Evolutionary conservation across 2,329 filamentous ascomycete species (phyloP), one percentile per base, ranked within the genome.

Genomic region (Daldinia sp.): DNA sequence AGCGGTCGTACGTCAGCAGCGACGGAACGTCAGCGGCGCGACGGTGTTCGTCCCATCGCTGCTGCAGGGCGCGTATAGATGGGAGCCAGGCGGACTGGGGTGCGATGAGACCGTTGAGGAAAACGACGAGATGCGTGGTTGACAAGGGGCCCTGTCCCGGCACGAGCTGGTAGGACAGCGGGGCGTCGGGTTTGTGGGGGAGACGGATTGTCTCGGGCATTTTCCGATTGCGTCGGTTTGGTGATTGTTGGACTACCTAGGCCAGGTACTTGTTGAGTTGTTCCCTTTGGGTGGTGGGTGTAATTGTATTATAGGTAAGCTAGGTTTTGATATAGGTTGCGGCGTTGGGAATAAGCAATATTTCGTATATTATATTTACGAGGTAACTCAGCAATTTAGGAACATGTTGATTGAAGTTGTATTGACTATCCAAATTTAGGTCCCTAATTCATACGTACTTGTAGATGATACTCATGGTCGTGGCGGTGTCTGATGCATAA

Each of bases 1-100:
- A 87, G 39, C 85, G 83, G 72, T 87, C 85, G 64, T 87, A 87
- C 43, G 80, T 81, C 3, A 87, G 75, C 15, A 87, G 11, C 76
- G 68, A 30, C 7, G 64, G 61, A 32, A 49, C 30, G 41, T 49
- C 51, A n/a, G 34, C 6, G 8, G 6, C 17, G n/a, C 5, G 17
- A 32, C 34, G 25, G 13, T 15, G 11, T 35, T 55, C 45, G 29
- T 25, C 25, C 67, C 67, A 66, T 29, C 53, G 30, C 23, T 32
- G 39, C 21, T 56, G 41, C 3, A 67, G 49, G 3, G 50, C 10
- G 1, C 57, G 48, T 64, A 74, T 67, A 35, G 70, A 51, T 2
- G 68, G 58, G 15, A 66, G 32, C 73, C 73, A 74, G 48, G 47
- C 59, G 13, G 60, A 53, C 56, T 74, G 73, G 9, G 71, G 62